Conservation (phyloP, 352 stramenopile genomes). For the Lagenidium giganteum region DNA sequence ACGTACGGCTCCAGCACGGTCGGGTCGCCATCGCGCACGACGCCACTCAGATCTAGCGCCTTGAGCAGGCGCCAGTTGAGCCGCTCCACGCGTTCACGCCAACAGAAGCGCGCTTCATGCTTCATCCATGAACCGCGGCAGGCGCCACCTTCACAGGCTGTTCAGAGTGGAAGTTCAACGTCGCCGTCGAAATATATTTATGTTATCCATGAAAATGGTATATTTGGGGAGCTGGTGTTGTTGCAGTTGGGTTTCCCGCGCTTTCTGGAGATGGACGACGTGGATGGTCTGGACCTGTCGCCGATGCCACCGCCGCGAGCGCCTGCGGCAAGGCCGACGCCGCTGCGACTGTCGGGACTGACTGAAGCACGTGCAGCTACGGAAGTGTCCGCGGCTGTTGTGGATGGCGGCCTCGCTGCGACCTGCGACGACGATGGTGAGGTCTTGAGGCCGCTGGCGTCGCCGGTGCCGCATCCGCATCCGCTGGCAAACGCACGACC, state of each 20-base stretch:
- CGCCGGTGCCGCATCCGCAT: slow-evolving; percentile 48
- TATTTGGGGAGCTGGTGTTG: no score
- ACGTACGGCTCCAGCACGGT: slow-evolving; percentile 60
- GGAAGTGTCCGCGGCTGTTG: no score
- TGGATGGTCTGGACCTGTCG: no score
- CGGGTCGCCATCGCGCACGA: slow-evolving; percentile 48
- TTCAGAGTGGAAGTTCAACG: slow-evolving; percentile 1
- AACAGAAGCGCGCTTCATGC: slow-evolving; percentile 46
- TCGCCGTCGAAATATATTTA: not conserved
- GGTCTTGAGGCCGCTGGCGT: slow-evolving; percentile 19
- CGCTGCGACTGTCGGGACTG: no score
- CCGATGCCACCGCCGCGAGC: no score
- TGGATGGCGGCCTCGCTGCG: no score
- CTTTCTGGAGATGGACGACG: no score
- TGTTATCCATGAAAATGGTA: no score
- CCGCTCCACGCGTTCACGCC: slow-evolving; percentile 66
- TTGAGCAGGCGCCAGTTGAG: slow-evolving; percentile 68
- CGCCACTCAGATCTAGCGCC: slow-evolving; percentile 38
- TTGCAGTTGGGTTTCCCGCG: no score
- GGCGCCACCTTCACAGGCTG: no score
- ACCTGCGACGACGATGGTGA: slow-evolving; percentile 23
- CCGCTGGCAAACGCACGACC: slow-evolving; percentile 29
- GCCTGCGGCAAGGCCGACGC: no score
- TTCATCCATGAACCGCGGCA: not conserved
- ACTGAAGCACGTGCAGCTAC: no score